Evolutionary conservation across 2,329 filamentous ascomycete genomes (phyloP), one percentile per base, ranked within the genome.

Genomic region (Nemania sp.): DNA sequence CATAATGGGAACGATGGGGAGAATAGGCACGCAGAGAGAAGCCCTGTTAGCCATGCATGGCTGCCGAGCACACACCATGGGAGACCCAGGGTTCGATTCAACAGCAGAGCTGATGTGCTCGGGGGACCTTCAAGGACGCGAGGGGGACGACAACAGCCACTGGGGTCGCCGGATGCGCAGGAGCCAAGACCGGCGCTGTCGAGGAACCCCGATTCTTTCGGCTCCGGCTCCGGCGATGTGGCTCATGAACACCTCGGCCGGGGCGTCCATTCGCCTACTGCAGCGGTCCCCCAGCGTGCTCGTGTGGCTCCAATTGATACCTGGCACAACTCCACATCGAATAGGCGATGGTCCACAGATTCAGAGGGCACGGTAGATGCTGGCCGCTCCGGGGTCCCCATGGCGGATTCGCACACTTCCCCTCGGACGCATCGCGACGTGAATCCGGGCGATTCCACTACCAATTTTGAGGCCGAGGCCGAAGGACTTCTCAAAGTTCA

Each of bases 201-300:
- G 25, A 75, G 77, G 45, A 74, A 72, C 21, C 59, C 65, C 21
- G 73, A 69, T 62, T 78, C 76, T 9, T 69, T 69, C 18, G 70
- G 71, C 54, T 74, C 72, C 0, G 65, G 74, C 5, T 17, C 55
- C 1, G 63, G 69, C 53, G 70, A 70, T 13, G 62, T 66, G 11
- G 68, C 29, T 13, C 51, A 65, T 20, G 57, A 61, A 42, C 56
- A 57, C 25, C 37, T 60, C 5, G 50, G 55, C 43, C 48, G 47
- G 5, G 47, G 46, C 17, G 64, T 63, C 39, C 52, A 53, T 2
- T 63, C 57, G 34, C 63, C 75, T 9, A 74, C 74, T 5, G 75
- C 73, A 2, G 76, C 74, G 17, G 76, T 77, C 2, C 75, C 76
- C 48, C 71, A 75, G 52, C 72, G 77, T 45, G 76, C 75, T 2